phyloP scores from a whole-genome alignment of 1,284 basidiomycete genomes.

The Waitea zeae region DNA sequence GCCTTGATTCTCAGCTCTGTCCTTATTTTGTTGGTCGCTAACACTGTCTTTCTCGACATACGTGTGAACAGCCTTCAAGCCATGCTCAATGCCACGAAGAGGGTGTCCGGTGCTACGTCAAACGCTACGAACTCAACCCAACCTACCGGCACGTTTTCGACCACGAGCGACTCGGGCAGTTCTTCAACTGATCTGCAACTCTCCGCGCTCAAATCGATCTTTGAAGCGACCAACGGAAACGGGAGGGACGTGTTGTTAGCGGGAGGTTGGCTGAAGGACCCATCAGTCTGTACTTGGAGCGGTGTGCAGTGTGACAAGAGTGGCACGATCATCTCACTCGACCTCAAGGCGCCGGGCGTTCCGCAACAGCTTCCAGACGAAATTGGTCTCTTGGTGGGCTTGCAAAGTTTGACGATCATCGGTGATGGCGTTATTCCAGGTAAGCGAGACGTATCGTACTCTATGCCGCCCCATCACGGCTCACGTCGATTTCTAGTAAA shows the following conservation, averaged over 20 bases:
- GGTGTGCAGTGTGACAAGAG: constrained; percentile 26
- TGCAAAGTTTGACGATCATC: constrained; percentile 21
- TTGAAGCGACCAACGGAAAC: constrained; percentile 21
- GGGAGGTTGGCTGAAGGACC: constrained; percentile 28
- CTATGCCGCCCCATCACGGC: background rate
- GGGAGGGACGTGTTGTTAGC: constrained; percentile 21
- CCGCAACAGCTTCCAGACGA: constrained; percentile 14
- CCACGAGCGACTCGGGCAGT: constrained; percentile 17
- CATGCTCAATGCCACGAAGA: too few relatives aligned
- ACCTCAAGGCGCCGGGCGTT: constrained; percentile 1
- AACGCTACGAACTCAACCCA: constrained; percentile 11
- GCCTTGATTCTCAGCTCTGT: constrained; percentile 17
- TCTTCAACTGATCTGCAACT: constrained; percentile 16
- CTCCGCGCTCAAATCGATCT: constrained; percentile 24
- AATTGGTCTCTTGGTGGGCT: constrained; percentile 20
- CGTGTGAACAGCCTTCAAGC: constrained; percentile 12
- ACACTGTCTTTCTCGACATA: constrained; percentile 21
- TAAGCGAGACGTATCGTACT: constrained; percentile 7
- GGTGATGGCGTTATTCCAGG: constrained; percentile 25
- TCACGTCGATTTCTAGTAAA: background rate
- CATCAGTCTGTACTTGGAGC: constrained; percentile 28
- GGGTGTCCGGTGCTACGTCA: constrained; percentile 9
- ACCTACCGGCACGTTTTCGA: constrained; percentile 27
- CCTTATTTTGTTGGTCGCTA: constrained; percentile 24
- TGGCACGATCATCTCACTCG: constrained; percentile 17